Base-by-base conservation (phyloP, 2,329 filamentous ascomycete genomes). In the Eutypa lata region DNA sequence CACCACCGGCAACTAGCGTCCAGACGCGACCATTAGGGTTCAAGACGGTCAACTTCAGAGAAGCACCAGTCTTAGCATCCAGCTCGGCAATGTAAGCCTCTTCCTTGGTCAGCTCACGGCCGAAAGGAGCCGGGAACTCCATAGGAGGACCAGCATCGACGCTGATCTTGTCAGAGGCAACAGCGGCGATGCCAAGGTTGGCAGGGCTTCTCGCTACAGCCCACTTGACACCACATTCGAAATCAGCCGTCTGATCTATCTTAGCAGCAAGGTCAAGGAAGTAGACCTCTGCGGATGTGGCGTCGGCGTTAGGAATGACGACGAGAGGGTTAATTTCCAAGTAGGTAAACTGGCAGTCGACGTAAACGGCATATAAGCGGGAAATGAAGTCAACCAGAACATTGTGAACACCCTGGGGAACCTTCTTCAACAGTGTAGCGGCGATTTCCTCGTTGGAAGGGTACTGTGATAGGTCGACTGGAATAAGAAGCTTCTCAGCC, bases 301-400 rank as follows among this genome's bases (percentile, higher is more conserved):
- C 89, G 66, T 92, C 87, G 62, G 84, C 88, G 75, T 97, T 97
- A 74, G 94, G 94, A 68, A 99, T 93, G 72, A 97, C 94, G 57
- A 99, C 94, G 61, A 99, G 81, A 65, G 94, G 94, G 86, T 99
- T 99, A 83, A 99, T 99, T 79, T 99, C 94, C 66, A 99, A 91
- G 81, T 99, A 99, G 70, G 94, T 97, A 85, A 99, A 99, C 78
- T 99, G 94, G 86, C 90, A 96, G 82, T 99, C 94, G 61, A 97
- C 94, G 71, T 97, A 99, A 78, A 99, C 94, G 66, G 93, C 94
- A 73, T 99, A 99, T 63, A 99, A 83, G 67, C 94, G 88, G 69
- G 91, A 91, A 80, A 99, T 99, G 84, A 99, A 99, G 83, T 99
- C 94, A 59, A 99, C 90, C 55, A 99, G 86, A 69, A 99, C 94